These are phyloP conservation scores for Solanum hybrid DNA, from an alignment of 305 asterid genomes.

Conservation along the genomic window DNA sequence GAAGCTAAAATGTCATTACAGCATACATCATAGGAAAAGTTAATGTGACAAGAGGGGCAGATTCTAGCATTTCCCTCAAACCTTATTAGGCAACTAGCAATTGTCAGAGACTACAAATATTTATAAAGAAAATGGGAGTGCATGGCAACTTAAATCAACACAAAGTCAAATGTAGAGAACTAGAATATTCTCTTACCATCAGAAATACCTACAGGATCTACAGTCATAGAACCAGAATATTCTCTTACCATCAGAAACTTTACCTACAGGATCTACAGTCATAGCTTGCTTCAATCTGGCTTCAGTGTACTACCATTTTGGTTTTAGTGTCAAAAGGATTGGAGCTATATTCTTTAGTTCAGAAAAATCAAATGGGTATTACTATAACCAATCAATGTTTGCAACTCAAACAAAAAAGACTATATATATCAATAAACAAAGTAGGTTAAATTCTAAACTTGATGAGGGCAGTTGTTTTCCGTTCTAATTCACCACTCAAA, in stretches of 20 bases:
- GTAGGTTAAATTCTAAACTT: not conserved
- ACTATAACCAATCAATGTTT: not conserved
- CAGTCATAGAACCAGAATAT: slow-evolving; percentile 56
- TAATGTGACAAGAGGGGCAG: not conserved
- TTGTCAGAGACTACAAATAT: not conserved
- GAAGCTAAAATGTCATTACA: not conserved
- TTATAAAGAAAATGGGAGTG: not conserved
- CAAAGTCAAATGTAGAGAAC: not conserved
- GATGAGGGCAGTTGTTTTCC: not conserved
- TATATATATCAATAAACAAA: not conserved
- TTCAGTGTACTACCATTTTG: not conserved
- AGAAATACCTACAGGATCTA: slow-evolving; percentile 74
- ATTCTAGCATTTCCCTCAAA: not conserved
- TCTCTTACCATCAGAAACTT: slow-evolving; percentile 55
- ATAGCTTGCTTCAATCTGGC: slow-evolving; percentile 93
- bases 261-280: slow-evolving; percentile 72
- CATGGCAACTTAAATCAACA: not conserved
- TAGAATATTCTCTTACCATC: slow-evolving; percentile 45
- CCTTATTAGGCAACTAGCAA: not conserved
- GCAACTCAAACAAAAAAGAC: not conserved
- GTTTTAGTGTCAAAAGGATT: not conserved
- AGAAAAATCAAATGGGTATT: not conserved
- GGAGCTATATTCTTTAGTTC: not conserved
- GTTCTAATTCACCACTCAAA: not conserved
- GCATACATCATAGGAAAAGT: not conserved